A percentile compares a stretch with the other conserved stretches of the same genome.
Evolutionary conservation across 2,329 filamentous ascomycete genomes (phyloP).

Genomic region (Chalara sp.): DNA sequence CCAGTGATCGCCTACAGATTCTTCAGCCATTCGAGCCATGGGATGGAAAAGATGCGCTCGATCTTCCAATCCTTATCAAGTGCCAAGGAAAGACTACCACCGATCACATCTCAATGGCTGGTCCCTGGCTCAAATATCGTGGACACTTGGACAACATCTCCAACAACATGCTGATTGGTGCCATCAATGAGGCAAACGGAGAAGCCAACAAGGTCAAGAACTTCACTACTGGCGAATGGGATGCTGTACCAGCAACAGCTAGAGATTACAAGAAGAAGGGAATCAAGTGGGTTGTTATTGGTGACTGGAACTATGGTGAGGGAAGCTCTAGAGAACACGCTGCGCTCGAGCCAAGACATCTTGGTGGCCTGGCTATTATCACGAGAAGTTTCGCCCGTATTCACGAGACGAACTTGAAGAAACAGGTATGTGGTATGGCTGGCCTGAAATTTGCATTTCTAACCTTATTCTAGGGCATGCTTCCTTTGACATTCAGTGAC

Average conservation of each 20-base stretch:
- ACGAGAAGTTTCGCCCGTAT: slow-evolving; percentile 96
- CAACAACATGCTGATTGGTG: slow-evolving; percentile 99
- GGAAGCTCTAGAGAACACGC: slow-evolving; percentile 97
- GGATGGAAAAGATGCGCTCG: slow-evolving; percentile 83
- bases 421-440: slow-evolving; percentile 50
- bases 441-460: not conserved
- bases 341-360: slow-evolving; percentile 92
- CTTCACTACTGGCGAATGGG: slow-evolving; percentile 74
- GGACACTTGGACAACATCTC: slow-evolving; percentile 99
- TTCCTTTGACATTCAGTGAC: slow-evolving; percentile 90
- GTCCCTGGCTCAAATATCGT: slow-evolving; percentile 97
- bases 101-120: slow-evolving; percentile 95
- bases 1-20: slow-evolving; percentile 89
- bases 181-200: slow-evolving; percentile 90
- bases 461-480: slow-evolving; percentile 63
- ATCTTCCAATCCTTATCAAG: slow-evolving; percentile 94
- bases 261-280: slow-evolving; percentile 98
- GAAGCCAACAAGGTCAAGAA: slow-evolving; percentile 98
- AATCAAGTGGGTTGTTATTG: slow-evolving; percentile 93
- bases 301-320: slow-evolving; percentile 99
- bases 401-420: slow-evolving; percentile 99
- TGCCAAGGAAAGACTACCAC: slow-evolving; percentile 93
- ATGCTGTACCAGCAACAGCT: slow-evolving; percentile 85
- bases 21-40: slow-evolving; percentile 79
- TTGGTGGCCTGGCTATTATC: slow-evolving; percentile 95